Base-by-base conservation (phyloP, 164 flowering plant genomes). In the Akebia trifoliata region DNA sequence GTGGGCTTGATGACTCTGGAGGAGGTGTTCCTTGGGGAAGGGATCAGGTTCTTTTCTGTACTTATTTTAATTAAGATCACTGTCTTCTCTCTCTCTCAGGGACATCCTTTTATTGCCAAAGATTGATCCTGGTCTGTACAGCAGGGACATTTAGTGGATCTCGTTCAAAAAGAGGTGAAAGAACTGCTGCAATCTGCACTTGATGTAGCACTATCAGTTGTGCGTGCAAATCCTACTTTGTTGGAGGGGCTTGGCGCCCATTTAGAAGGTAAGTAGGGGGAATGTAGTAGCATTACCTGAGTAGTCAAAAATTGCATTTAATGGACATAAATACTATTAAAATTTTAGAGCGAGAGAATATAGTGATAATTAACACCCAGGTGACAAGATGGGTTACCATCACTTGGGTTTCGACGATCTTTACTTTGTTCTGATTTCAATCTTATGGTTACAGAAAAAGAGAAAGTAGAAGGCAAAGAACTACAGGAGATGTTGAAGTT, bases 101-200 rank as follows among this genome's bases (percentile, higher is more conserved):
- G 45, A 8, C 45, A 40, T 17, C 45, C 15, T 57, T 32, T 21
- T 51, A 25, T 22, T 10, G 39, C 2, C 26, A 11, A 50, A 61
- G 9, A 56, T 45, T 72, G 37, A 71, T 66, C 48, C 15, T 26
- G 18, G 43, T 29, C 21, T 47, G 26, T 61, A 35, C 50, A 25
- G 63, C 82, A 93, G 99, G 99, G 99, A n/a, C 86, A 76, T 63
- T 81, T 93, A 59, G 92, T 90, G 54, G 94, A 93, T 74, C 96
- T 93, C 62, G 99, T 90, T 51, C 99, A 93, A 72, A 56, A 76
- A 64, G 99, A 93, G 79, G 99, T 93, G 45, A 87, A 68, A 73
- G 67, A 60, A 31, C 68, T 93, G 59, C 73, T 93, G 67, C 99
- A 90, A 52, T 87, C 99, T 61, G 96, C 99, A 2, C 79, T 90